phyloP scores from a whole-genome alignment of 768 basidiomycete genomes.

The Mycena vulgaris region DNA sequence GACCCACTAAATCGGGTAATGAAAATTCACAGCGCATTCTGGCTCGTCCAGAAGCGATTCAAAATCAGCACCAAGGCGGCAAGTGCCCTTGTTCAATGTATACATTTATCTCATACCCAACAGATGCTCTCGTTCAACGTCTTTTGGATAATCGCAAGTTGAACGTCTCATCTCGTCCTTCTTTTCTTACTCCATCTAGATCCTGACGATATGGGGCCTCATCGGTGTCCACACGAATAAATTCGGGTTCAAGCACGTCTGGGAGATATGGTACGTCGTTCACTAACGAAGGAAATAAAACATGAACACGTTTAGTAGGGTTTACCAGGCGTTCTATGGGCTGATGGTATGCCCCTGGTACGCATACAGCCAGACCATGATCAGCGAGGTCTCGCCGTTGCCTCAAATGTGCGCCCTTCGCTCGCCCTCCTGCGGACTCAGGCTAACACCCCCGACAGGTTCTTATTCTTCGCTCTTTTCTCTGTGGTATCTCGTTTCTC shows the following conservation, averaged over 20 bases:
- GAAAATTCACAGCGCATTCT: conserved; percentile 63
- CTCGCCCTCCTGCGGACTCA: background rate
- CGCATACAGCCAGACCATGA: conserved; percentile 88
- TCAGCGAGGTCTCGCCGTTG: conserved; percentile 81
- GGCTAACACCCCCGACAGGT: conserved; percentile 54
- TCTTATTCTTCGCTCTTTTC: conserved; percentile 83
- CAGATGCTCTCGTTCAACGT: conserved; percentile 83
- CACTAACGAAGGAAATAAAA: background rate
- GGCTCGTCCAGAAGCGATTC: conserved; percentile 78
- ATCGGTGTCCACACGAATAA: conserved; percentile 81
- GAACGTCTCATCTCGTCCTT: background rate
- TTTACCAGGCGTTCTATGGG: conserved; percentile 80
- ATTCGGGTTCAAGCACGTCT: conserved; percentile 87
- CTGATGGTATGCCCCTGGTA: conserved; percentile 87
- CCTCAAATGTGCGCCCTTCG: conserved; percentile 70
- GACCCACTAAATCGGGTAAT: background rate
- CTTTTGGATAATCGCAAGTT: conserved; percentile 76
- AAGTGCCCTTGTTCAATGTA: conserved; percentile 27
- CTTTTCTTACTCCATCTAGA: conserved; percentile 47
- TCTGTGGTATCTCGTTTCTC: conserved; percentile 64
- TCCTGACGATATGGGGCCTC: conserved; percentile 82
- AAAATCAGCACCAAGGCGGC: conserved; percentile 76
- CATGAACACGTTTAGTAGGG: conserved; percentile 54
- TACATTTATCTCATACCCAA: background rate
- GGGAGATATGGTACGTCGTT: conserved; percentile 79